Evolutionary conservation across 1,284 basidiomycete species (phyloP), one percentile per base, ranked within the genome.

Genomic region (Hymenochaete sp.): DNA sequence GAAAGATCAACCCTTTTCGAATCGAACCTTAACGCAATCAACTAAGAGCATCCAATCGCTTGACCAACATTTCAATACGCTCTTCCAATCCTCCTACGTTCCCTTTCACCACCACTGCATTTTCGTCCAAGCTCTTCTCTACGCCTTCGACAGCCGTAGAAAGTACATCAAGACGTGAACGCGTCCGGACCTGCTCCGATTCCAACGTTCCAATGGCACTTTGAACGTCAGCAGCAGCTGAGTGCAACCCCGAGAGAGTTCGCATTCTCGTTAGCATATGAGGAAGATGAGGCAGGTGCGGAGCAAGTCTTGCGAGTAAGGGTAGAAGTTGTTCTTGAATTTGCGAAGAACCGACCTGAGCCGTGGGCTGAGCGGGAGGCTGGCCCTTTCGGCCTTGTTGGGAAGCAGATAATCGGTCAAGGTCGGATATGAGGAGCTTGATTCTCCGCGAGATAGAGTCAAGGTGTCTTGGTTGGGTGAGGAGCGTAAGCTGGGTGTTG

Each of bases 371-470:
- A 56, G 63, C 67, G 57, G 56, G 54, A 53, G 48, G 24, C 54
- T 47, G 44, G 57, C 42, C 52, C 38, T 21, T 49, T 41, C 25
- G 53, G 28, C 43, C 33, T 53, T 24, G 56, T 50, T 9, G 55
- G 53, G 35, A 46, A 41, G 37, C 47, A 36, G 85, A 81, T 1
- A 83, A 78, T 14, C 93, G 80, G 50, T 98, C 95, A 45, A 98
- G 76, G 61, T 98, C 95, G 0, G 91, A 85, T 6, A 95, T 74
- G 13, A 98, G 77, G 7, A 97, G 70, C 58, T 98, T 98, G 53
- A 98, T 79, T 6, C 95, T 82, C 13, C 93, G 79, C 1, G 92
- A 92, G 52, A 98, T 88, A n/a, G 91, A 86, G 62, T 98, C 95
- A 29, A 98, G 82, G 60, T 98, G 93, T 4, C 93, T 81, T 0